Base-by-base conservation (phyloP, 2,329 filamentous ascomycete genomes). In the Pseudohalonectria lignicola region DNA sequence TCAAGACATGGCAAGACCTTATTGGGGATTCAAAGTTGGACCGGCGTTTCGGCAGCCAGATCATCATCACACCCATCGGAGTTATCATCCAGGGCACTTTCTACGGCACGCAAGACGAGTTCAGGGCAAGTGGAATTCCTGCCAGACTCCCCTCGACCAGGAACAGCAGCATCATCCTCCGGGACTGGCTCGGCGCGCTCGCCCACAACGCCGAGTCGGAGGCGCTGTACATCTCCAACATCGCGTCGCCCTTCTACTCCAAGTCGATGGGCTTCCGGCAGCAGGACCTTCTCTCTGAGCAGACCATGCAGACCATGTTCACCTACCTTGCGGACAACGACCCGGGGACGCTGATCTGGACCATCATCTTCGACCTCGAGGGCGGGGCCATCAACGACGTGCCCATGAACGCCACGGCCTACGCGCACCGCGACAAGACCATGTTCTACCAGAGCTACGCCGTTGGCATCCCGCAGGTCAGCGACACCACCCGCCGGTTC, bases 401-500 rank as follows among this genome's bases (percentile, higher is more conserved):
- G 1, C 56, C 74, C 0, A 52, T 54, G 43, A 62, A 77, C 45
- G 68, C 67, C 9, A 79, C 76, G 0, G 69, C 76, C 7, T 82
- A 78, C 48, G 66, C 70, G 1, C 77, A 82, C 48, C 69, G 79
- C 34, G 72, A 82, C 59, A 74, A 74, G 44, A 47, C 79, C 30
- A 69, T 80, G 55, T 79, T 76, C 58, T 69, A 76, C 49, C 74
- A 82, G 49, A 71, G 69, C 0, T 81, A 80, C 48, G 72, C 64
- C 8, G 49, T 80, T 32, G 71, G 68, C 15, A 47, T 74, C 0
- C 56, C 63, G 0, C 55, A 55, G 1, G 49, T 78, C 12, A 61
- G 59, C 2, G 44, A 59, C n/a, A 59, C 55, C 11, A 73, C 68
- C 2, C 64, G 59, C 39, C 47, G 55, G 1, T 79, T 79, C 39